A percentile compares a stretch with the other conserved stretches of the same genome.
phyloP scores from a whole-genome alignment of 306 rosid genomes.

The Medicago truncatula region DNA sequence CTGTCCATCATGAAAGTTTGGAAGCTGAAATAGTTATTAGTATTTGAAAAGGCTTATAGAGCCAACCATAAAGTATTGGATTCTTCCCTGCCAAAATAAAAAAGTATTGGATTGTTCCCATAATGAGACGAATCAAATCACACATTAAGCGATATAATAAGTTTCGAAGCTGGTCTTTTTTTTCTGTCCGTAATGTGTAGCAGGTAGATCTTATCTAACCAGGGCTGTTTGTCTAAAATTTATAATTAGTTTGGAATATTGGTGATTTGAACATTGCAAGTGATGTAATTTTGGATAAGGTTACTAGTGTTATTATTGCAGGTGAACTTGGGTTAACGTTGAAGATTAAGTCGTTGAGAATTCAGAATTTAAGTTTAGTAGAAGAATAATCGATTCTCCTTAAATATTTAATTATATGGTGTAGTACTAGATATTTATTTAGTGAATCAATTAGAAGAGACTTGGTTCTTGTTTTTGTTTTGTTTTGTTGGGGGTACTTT shows the following conservation, averaged over 20 bases:
- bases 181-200: neutral
- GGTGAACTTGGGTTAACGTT: conserved; percentile 79
- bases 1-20: neutral
- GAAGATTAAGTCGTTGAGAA: conserved; percentile 53
- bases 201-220: neutral
- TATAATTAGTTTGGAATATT: conserved; percentile 40
- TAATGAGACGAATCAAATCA: neutral
- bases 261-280: conserved; percentile 84
- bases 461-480: conserved; percentile 27
- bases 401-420: too few species aligned
- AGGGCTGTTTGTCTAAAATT: neutral
- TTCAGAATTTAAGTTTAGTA: neutral
- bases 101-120: neutral
- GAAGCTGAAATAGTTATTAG: neutral
- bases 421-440: conserved; percentile 37
- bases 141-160: neutral
- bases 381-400: too few species aligned
- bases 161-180: neutral
- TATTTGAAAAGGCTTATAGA: neutral
- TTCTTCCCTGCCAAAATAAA: too few species aligned
- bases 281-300: conserved; percentile 82
- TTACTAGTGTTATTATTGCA: conserved; percentile 87
- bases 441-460: neutral
- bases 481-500: conserved; percentile 2
- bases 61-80: conserved; percentile 6